Conservation (phyloP, 2,329 filamentous ascomycete species). For the Ophiostoma montium region DNA sequence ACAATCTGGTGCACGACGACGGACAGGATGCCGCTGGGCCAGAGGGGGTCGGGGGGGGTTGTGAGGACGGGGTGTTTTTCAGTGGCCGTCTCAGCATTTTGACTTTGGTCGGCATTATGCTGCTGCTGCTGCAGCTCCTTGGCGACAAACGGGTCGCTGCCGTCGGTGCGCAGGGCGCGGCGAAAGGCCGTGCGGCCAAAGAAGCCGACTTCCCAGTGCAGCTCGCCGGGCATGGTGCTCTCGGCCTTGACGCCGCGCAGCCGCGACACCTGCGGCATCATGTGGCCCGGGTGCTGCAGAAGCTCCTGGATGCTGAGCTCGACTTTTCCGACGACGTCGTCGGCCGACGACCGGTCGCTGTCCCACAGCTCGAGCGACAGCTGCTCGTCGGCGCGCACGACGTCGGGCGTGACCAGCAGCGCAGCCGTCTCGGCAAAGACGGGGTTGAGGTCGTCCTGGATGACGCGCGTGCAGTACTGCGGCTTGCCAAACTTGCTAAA, state of each 20-base stretch:
- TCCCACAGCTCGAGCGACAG: conserved; percentile 93
- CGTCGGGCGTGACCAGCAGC: conserved; percentile 71
- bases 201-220: conserved; percentile 94
- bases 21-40: conserved; percentile 81
- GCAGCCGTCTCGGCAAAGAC: conserved; percentile 82
- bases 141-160: conserved; percentile 66
- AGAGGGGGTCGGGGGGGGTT: conserved; percentile 89
- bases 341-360: conserved; percentile 79
- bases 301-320: conserved; percentile 90
- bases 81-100: too few relatives aligned
- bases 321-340: conserved; percentile 90
- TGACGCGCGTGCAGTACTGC: conserved; percentile 93
- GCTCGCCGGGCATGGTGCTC: conserved; percentile 78
- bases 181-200: conserved; percentile 86
- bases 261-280: conserved; percentile 80
- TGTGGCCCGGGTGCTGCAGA: conserved; percentile 83
- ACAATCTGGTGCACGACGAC: conserved; percentile 89
- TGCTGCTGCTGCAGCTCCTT: conserved; percentile 53
- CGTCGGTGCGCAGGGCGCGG: conserved; percentile 70
- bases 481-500: conserved; percentile 97
- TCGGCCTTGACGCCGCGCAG: conserved; percentile 71
- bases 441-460: conserved; percentile 86
- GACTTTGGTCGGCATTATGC: conserved; percentile 60
- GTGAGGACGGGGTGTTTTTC: conserved; percentile 55
- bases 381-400: conserved; percentile 88